phyloP scores from a whole-genome alignment of 306 rosid species.

The Hylodesmum podocarpum region DNA sequence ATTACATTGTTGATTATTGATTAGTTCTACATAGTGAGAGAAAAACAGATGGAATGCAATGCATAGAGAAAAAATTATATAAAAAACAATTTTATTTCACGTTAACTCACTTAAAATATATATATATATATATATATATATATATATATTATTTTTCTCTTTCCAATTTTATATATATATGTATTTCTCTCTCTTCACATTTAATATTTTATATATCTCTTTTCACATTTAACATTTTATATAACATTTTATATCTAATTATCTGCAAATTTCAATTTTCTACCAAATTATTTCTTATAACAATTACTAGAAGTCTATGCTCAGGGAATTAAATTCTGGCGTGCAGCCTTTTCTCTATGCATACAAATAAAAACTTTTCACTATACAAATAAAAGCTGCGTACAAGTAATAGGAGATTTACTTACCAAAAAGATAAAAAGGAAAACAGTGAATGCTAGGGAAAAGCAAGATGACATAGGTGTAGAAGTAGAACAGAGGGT shows the following conservation, averaged over 20 bases:
- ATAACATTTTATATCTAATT: too few relatives aligned
- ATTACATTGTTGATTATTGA: background rate
- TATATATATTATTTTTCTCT: too few relatives aligned
- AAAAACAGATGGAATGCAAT: background rate
- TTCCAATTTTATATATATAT: too few relatives aligned
- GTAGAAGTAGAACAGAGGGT: background rate
- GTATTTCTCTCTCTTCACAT: too few relatives aligned
- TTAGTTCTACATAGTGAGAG: background rate
- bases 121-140: too few relatives aligned
- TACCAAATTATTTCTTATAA: too few relatives aligned
- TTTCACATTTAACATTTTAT: too few relatives aligned
- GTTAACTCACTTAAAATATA: too few relatives aligned
- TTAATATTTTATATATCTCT: too few relatives aligned
- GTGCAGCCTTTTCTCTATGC: background rate
- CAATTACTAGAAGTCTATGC: background rate
- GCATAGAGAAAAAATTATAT: background rate
- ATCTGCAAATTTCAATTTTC: too few relatives aligned
- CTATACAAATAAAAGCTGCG: background rate
- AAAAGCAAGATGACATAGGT: background rate
- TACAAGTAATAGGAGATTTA: background rate
- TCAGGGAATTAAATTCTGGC: background rate
- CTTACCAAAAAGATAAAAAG: background rate
- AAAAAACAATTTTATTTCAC: too few relatives aligned
- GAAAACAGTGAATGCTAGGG: background rate
- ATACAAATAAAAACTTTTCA: background rate